Percentiles rank a stretch among this genome's conserved stretches.
These are phyloP conservation scores for Isabelozyma heimii DNA, from an alignment of 805 yeast genomes.

Conservation along the genomic window DNA sequence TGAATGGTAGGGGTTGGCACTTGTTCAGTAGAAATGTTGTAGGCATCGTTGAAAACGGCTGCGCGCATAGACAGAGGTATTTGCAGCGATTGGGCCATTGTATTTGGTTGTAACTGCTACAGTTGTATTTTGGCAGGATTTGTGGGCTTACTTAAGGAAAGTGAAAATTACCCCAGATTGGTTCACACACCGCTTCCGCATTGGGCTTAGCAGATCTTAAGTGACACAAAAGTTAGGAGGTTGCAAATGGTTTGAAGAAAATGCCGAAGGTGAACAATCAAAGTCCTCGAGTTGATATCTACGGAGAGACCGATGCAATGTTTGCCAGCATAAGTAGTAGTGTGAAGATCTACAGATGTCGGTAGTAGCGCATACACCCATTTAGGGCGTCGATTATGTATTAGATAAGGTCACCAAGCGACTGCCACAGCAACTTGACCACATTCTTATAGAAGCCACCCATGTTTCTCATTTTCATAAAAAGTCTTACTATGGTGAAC, in stretches of 20 bases:
- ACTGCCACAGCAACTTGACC: neutral
- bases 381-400: neutral
- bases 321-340: neutral
- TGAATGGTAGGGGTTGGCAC: conserved; percentile 39
- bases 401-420: conserved; percentile 2
- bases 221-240: neutral
- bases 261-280: too few species aligned
- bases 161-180: neutral
- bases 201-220: neutral
- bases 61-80: conserved; percentile 42
- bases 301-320: too few species aligned
- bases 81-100: neutral
- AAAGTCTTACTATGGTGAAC: neutral
- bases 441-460: neutral
- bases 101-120: neutral
- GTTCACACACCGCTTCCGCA: neutral
- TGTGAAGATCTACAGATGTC: neutral
- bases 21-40: conserved; percentile 34
- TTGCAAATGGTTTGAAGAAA: too few species aligned
- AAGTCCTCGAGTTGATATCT: too few species aligned
- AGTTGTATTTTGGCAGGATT: neutral
- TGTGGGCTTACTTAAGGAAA: neutral
- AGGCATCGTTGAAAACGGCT: conserved; percentile 46
- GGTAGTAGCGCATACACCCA: neutral
- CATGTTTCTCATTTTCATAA: neutral